These are phyloP conservation scores for Calonectria crousiana DNA, from an alignment of 2,329 filamentous ascomycete genomes.

Conservation along the genomic window DNA sequence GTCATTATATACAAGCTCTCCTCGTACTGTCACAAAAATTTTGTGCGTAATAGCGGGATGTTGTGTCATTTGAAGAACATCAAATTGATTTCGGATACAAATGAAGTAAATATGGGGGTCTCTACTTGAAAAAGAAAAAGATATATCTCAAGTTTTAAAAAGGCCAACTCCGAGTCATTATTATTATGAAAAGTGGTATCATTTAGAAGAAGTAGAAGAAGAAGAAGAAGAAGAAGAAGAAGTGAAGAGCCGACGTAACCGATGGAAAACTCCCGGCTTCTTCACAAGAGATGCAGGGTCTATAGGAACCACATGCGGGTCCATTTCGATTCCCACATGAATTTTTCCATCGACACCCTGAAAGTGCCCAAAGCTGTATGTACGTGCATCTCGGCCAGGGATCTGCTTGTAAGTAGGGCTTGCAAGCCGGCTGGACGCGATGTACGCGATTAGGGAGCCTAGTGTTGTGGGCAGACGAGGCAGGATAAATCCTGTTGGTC, in stretches of 20 bases:
- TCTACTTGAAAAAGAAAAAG: background rate
- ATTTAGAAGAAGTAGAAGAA: background rate
- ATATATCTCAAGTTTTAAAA: background rate
- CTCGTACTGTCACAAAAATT: too few relatives aligned
- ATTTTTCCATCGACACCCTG: constrained; percentile 59
- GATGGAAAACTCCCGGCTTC: background rate
- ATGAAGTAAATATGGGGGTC: background rate
- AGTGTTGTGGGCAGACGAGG: constrained; percentile 65
- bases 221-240: background rate
- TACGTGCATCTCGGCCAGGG: constrained; percentile 1
- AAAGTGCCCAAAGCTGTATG: constrained; percentile 64
- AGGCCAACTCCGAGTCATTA: background rate
- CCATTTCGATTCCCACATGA: constrained; percentile 65
- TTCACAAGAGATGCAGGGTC: constrained; percentile 14
- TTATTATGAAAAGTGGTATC: background rate
- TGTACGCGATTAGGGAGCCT: constrained; percentile 59
- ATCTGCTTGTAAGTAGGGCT: background rate
- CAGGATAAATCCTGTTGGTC: constrained; percentile 56
- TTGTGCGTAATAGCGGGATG: too few relatives aligned
- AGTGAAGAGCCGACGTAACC: background rate
- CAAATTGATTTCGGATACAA: background rate
- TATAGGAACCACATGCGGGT: constrained; percentile 55
- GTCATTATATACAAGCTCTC: too few relatives aligned
- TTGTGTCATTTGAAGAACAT: background rate
- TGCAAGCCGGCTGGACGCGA: constrained; percentile 58